phyloP scores from a whole-genome alignment of 1,139 yeast species.

The Wickerhamomyces sp. region DNA sequence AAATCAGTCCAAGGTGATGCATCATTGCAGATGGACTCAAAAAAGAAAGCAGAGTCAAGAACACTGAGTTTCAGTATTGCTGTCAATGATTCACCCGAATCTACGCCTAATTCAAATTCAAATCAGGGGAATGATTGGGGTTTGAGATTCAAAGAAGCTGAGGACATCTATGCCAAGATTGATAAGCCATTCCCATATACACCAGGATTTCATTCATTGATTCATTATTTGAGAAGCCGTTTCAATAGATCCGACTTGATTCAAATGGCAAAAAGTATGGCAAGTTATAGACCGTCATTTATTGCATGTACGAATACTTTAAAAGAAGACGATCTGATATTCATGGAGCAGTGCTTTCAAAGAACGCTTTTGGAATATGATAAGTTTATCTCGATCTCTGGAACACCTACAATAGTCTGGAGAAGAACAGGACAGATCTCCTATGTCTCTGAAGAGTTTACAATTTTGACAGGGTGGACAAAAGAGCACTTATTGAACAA shows the following conservation, averaged over 20 bases:
- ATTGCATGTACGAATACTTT: conserved; percentile 88
- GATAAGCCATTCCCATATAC: conserved; percentile 80
- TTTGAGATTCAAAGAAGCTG: conserved; percentile 57
- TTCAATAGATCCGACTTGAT: conserved; percentile 69
- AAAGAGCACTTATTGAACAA: conserved; percentile 59
- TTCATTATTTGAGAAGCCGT: conserved; percentile 66
- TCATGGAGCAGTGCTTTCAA: conserved; percentile 96
- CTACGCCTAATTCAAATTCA: background rate
- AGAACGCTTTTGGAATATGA: conserved; percentile 86
- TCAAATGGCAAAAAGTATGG: conserved; percentile 84
- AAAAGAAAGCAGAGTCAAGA: too few species aligned
- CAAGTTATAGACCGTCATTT: conserved; percentile 84
- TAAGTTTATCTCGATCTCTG: conserved; percentile 74
- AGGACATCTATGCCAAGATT: conserved; percentile 74
- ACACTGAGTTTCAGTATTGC: conserved; percentile 51
- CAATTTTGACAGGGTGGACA: conserved; percentile 86
- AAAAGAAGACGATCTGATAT: conserved; percentile 85
- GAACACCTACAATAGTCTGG: conserved; percentile 96
- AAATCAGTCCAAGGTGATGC: conserved; percentile 43
- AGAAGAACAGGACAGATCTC: conserved; percentile 93
- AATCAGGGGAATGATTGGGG: conserved; percentile 17
- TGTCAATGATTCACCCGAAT: conserved; percentile 21
- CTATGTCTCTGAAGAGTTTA: conserved; percentile 88
- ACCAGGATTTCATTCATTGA: conserved; percentile 81
- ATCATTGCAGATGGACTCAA: conserved; percentile 22